Evolutionary conservation across 257 asterid genomes (phyloP).

Genomic region (Jasminum sambac): DNA sequence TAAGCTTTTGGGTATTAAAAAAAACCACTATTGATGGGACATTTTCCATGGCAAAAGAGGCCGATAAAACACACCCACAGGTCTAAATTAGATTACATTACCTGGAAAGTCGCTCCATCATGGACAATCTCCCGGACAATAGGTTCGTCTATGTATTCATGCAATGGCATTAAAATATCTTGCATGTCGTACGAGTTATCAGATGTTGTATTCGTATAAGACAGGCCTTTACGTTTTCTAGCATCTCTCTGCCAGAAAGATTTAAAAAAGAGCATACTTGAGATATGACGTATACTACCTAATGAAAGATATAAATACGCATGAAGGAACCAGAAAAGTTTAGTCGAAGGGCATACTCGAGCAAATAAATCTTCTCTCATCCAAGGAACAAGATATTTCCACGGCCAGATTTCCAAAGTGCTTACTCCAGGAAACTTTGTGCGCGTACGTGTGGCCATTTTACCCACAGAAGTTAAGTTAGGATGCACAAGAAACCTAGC

Average conservation of each 20-base stretch:
- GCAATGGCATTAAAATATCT: slow-evolving; percentile 82
- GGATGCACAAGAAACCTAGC: slow-evolving; percentile 93
- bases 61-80: neutral
- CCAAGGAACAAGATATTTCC: slow-evolving; percentile 99
- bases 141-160: slow-evolving; percentile 72
- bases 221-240: slow-evolving; percentile 51
- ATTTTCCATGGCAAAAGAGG: too few relatives aligned
- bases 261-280: slow-evolving; percentile 15
- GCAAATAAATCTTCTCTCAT: slow-evolving; percentile 97
- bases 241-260: slow-evolving; percentile 71
- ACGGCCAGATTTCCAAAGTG: slow-evolving; percentile 98
- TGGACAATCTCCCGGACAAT: slow-evolving; percentile 78
- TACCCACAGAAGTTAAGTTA: slow-evolving; percentile 77
- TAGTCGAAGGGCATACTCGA: slow-evolving; percentile 60
- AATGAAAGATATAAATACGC: neutral
- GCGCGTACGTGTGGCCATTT: slow-evolving; percentile 55
- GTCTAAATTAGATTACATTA: slow-evolving; percentile 25
- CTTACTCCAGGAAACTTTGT: slow-evolving; percentile 59
- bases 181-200: slow-evolving; percentile 68
- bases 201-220: slow-evolving; percentile 35
- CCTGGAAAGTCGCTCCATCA: slow-evolving; percentile 99
- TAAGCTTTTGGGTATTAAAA: too few relatives aligned
- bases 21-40: too few relatives aligned
- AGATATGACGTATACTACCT: neutral
- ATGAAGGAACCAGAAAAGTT: slow-evolving; percentile 10